Base-by-base conservation (phyloP, 441 rosid genomes). In the Isatis lusitanica region DNA sequence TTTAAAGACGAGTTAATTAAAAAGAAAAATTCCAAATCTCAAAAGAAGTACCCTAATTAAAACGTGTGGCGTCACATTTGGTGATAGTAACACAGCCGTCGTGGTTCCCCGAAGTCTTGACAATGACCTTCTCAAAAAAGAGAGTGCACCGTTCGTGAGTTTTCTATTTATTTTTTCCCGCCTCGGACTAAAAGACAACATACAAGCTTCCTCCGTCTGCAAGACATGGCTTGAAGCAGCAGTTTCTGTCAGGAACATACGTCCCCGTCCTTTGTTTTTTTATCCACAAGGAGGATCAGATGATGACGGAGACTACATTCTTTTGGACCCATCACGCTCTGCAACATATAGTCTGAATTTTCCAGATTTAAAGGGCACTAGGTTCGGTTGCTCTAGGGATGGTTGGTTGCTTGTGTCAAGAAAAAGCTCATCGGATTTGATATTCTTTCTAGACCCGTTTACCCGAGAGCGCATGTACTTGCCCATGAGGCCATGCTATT, bases 101-200 rank as follows among this genome's bases (percentile, higher is more conserved):
- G 28, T 26, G 28, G 28, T 26, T 26, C 28, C 28, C 28, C 4
- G 28, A 26, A 26, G 28, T 26, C 28, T 26, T 26, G 3, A 26
- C 28, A 26, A 26, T 26, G 28, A 26, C 28, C 28, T 26, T 26
- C 4, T 26, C 28, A 26, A 26, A 26, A 26, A 26, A 1, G 28
- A 26, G 28, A 26, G 3, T 3, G 28, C 28, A 2, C 28, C 28
- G 28, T 26, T 26, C 28, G 28, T 26, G 28, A 26, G 28, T 26
- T 26, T 26, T 26, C 28, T 1, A 26, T 26, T 26, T 1, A 1
- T 26, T 26, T 26, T 2, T 26, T 56, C 73, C 33, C 46, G 46
- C 44, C 56, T 69, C 16, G 55, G 65, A 9, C 44, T 69, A 57
- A 69, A 69, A 69, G 46, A 33, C 16, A 69, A 69, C 47, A 69